Conservation (phyloP, 1,284 basidiomycete species). For the Cystobasidiaceae sp. region DNA sequence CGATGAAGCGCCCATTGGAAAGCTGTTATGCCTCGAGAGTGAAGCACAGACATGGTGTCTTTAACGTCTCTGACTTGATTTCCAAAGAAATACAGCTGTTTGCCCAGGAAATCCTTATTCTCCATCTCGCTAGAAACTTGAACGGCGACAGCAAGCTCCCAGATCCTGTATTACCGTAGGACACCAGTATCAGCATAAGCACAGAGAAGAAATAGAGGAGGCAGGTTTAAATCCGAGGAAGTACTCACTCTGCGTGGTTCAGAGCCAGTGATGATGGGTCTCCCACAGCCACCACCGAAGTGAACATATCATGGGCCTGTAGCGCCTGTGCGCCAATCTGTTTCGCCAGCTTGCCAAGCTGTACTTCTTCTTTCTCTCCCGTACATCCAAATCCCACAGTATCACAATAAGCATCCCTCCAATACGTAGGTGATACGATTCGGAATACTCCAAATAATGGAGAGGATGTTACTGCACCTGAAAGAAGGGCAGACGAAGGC, state of each 20-base stretch:
- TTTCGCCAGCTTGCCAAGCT: constrained; percentile 10
- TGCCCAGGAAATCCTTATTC: constrained; percentile 32
- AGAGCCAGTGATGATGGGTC: constrained; percentile 31
- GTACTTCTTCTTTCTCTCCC: background rate
- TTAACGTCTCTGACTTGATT: constrained; percentile 38
- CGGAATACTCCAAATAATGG: background rate
- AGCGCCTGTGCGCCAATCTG: constrained; percentile 22
- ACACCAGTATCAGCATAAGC: no score
- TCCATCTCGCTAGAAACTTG: constrained; percentile 36
- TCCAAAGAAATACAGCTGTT: constrained; percentile 34
- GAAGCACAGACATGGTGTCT: constrained; percentile 36
- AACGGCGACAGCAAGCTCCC: constrained; percentile 41
- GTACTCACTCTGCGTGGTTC: constrained; percentile 37
- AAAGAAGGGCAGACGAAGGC: no score
- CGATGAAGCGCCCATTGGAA: constrained; percentile 34
- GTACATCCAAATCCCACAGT: background rate
- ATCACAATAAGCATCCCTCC: background rate
- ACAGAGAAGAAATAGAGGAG: no score
- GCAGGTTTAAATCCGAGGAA: background rate
- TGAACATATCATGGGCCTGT: constrained; percentile 40
- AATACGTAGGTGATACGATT: no score
- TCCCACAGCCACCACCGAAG: constrained; percentile 36
- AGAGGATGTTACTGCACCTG: no score
- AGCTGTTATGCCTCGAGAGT: constrained; percentile 32
- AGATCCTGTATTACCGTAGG: constrained; percentile 20